Evolutionary conservation across 441 rosid species (phyloP).

Genomic region (Hura crepitans): DNA sequence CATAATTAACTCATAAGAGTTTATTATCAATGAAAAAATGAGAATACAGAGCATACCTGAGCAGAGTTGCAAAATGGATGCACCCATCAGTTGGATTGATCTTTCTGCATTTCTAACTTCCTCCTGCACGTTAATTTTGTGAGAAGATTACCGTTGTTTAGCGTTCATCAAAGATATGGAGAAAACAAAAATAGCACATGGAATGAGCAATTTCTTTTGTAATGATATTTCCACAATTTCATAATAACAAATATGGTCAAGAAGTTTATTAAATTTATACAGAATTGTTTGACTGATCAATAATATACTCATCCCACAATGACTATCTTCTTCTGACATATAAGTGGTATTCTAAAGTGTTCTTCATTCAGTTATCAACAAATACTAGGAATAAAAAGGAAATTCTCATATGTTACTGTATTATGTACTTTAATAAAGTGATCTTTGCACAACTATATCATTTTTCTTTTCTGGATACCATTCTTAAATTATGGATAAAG

Average conservation of each 20-base stretch:
- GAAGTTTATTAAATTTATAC: background rate
- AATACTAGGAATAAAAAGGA: background rate
- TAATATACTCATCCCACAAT: background rate
- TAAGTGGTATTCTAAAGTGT: background rate
- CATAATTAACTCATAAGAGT: background rate
- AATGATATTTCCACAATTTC: background rate
- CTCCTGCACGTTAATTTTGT: conserved; percentile 40
- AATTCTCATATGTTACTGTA: background rate
- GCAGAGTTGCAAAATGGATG: conserved; percentile 57
- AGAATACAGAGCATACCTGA: conserved; percentile 39
- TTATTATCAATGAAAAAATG: conserved; percentile 9
- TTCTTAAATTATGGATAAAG: background rate
- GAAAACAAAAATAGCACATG: background rate
- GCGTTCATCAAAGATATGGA: background rate
- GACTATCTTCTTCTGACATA: background rate
- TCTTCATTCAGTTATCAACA: background rate
- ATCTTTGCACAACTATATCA: background rate
- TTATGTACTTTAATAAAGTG: background rate
- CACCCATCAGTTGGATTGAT: conserved; percentile 77
- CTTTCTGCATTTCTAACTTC: conserved; percentile 74
- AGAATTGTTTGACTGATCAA: background rate
- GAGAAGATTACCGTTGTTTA: conserved; percentile 10
- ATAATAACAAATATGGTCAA: background rate
- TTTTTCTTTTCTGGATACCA: background rate
- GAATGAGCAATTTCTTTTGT: conserved; percentile 1